Evolutionary conservation across 2,329 filamentous ascomycete genomes (phyloP), one percentile per base, ranked within the genome.

Genomic region (Sordariomycetes sp.): DNA sequence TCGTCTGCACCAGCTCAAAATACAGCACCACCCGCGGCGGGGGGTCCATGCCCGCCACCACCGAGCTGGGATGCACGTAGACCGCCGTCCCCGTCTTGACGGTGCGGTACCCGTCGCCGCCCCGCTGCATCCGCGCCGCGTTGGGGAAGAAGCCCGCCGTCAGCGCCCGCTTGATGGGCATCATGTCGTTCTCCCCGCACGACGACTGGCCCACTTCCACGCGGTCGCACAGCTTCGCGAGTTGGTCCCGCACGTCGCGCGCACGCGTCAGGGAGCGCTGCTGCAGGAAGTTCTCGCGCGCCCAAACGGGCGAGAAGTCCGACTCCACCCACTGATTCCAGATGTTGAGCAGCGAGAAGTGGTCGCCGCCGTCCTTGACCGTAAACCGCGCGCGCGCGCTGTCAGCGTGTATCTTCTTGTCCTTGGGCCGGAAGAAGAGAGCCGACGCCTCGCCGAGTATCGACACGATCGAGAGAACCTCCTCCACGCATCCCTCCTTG

Each of bases 361-460:
- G 89, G 67, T 99, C 94, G 50, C 94, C 94, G 52, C 58, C 58
- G 20, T 67, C 90, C 64, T 90, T 89, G 67, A 92, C 77, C 0
- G 90, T 95, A 71, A 97, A 97, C 1, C 92, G 83, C 39, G 87
- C 86, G 15, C 90, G 84, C 0, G 94, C 94, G 60, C 87, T 89
- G 69, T 99, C 92, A 13, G 94, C 94, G 65, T 96, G 89, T 32
- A 96, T 86, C 69, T 96, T 96, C 76, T 97, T 96, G 72, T 99
- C 91, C 68, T 96, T 96, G 22, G 94, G 91, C 0, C 90, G 81
- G 78, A 95, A 95, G 76, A 96, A 99, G 5, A 99, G 79, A 0
- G 90, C 86, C 3, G 86, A 90, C 1, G 89, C 84, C 72, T 97
- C 94, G 60, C 87, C 84, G 0, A 97, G 80, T 89, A 97, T 96